Evolutionary conservation across 495 filamentous ascomycete genomes (phyloP), one percentile per base, ranked within the genome.

Genomic region (Penicillium simplicissimum): DNA sequence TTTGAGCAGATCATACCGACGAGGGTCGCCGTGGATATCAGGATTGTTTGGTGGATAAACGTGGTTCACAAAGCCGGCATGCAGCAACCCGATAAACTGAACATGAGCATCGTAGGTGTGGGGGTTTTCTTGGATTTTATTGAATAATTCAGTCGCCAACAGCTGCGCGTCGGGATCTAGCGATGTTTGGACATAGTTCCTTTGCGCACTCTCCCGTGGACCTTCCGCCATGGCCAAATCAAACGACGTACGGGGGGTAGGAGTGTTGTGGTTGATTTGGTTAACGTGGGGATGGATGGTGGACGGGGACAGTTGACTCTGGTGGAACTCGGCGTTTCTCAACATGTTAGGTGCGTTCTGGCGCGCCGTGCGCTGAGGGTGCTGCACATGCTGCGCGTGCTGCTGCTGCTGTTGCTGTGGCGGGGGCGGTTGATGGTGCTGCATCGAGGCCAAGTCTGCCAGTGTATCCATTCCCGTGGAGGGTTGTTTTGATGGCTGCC

Each of bases 401-500:
- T 52, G 48, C 13, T 28, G 19, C 10, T 52, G 23, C 14, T 52
- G 14, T 3, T 52, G 25, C 6, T 34, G 48, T 2, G 47, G 47
- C 9, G 31, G 51, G 0, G 78, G 74, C 4, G 79, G 81, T 61
- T 89, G 86, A 49, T 83, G 83, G 58, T 85, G 82, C 72, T 88
- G 86, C 84, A 88, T 87, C 4, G 86, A 82, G 45, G 87, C 87
- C 35, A 88, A 69, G 67, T 88, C 87, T 38, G 86, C 86, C 52
- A 89, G 70, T 19, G 86, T 85, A 60, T 88, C 86, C 84, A 88
- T 88, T 17, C 82, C 82, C 1, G 84, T 86, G 10, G 85, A 85
- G 1, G 80, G 68, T 48, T 82, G 82, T 58, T 83, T 74, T 45
- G 75, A 63, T 42, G 70, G 58, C 47, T 61, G 65, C 52, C 68